Percentiles rank a stretch among this genome's conserved stretches.
These are phyloP conservation scores for Quercus robur DNA, from an alignment of 306 rosid species.

Conservation along the genomic window DNA sequence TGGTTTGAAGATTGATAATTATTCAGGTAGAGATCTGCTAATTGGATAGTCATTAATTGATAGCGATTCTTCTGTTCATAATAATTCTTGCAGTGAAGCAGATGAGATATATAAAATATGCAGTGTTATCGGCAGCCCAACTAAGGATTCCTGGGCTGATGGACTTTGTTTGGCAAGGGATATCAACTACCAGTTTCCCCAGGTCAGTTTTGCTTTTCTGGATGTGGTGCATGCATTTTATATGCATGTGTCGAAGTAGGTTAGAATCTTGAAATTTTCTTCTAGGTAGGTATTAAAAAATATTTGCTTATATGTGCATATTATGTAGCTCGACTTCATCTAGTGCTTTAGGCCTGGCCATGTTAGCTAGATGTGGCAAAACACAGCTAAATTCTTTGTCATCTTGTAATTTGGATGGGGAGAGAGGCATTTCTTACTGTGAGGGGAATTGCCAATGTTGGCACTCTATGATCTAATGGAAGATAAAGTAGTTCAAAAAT, in stretches of 20 bases:
- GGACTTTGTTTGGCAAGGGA: slow-evolving; percentile 88
- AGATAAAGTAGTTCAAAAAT: background rate
- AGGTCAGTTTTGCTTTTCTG: slow-evolving; percentile 40
- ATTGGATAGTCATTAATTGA: background rate
- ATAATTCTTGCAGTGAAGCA: slow-evolving; percentile 58
- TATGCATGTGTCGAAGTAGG: background rate
- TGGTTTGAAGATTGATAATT: background rate
- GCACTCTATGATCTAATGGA: background rate
- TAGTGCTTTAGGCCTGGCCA: background rate
- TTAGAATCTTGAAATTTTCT: slow-evolving; percentile 4
- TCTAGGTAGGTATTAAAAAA: background rate
- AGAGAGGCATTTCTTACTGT: background rate
- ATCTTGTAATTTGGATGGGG: background rate
- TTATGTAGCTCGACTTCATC: background rate
- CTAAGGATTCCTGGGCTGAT: slow-evolving; percentile 71
- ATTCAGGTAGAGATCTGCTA: background rate
- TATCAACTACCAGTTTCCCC: slow-evolving; percentile 86
- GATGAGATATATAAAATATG: slow-evolving; percentile 95
- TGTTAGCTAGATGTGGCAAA: background rate
- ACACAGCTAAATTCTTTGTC: background rate
- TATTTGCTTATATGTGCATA: background rate
- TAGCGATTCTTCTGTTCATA: slow-evolving; percentile 7
- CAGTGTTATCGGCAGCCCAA: slow-evolving; percentile 88
- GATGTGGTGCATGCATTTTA: background rate
- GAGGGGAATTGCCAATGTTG: background rate